A percentile compares a stretch with the other conserved stretches of the same genome.
Evolutionary conservation across 2,329 filamentous ascomycete species (phyloP).

Genomic region (Neobulgaria alba): DNA sequence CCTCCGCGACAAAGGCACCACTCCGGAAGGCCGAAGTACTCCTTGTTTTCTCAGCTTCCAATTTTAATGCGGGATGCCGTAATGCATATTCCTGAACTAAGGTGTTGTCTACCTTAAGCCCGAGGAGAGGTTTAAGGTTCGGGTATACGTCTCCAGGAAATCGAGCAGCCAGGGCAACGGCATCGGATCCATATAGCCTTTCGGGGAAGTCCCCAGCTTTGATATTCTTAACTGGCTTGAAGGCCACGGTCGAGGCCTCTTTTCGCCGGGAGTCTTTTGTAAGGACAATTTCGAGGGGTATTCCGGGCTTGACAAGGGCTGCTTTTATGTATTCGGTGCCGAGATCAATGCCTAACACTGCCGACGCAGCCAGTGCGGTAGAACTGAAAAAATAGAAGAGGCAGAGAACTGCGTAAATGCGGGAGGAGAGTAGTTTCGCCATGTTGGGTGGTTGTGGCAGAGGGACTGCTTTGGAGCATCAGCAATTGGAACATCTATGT

Average conservation of each 20-base stretch:
- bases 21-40: conserved; percentile 79
- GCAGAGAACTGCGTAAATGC: conserved; percentile 24
- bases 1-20: conserved; percentile 50
- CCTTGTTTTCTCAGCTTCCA: conserved; percentile 51
- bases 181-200: conserved; percentile 84
- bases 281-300: conserved; percentile 93
- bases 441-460: conserved; percentile 19
- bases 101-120: conserved; percentile 53
- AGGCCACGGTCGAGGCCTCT: conserved; percentile 82
- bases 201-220: conserved; percentile 69
- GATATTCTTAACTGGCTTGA: conserved; percentile 72
- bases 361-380: conserved; percentile 38
- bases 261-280: conserved; percentile 98
- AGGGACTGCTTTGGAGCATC: conserved; percentile 22
- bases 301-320: conserved; percentile 88
- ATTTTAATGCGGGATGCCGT: conserved; percentile 69
- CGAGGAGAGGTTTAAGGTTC: conserved; percentile 87
- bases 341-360: conserved; percentile 86
- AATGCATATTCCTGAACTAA: conserved; percentile 61
- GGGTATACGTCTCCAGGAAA: conserved; percentile 92
- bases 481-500: conserved; percentile 13
- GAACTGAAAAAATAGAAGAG: conserved; percentile 28
- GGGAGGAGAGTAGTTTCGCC: conserved; percentile 23
- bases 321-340: conserved; percentile 98
- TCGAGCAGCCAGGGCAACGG: conserved; percentile 74